Base-by-base conservation (phyloP, 129 eudicot genomes). In the Saposhnikovia divaricata region DNA sequence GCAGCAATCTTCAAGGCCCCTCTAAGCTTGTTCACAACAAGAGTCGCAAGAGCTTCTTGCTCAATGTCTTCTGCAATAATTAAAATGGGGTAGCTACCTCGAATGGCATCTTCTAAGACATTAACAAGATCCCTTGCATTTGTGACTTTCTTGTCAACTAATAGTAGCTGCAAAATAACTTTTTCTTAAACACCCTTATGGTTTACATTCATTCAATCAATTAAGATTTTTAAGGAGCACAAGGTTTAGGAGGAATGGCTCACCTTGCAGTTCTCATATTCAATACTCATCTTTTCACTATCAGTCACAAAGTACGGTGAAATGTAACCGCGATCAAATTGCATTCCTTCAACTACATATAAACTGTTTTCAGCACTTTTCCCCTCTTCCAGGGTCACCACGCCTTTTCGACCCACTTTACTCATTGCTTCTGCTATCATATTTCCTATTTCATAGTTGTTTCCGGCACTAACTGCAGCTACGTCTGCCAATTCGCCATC, bases 391-490 rank as follows among this genome's bases (percentile, higher is more conserved):
- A 95, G 96, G 72, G 98, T 92, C 72, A 95, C 98, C 15, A 92
- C 97, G 81, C 98, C 97, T 63, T 86, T 95, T 45, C 98, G 83
- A 1, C 98, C 96, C 44, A 95, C 98, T 84, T 90, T 95, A 81
- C 90, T 87, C 92, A 95, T 77, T 63, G 97, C 98, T 81, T 95
- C 98, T 38, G 96, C 97, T 63, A 95, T 92, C 98, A 92, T 92
- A 69, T 86, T 86, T 80, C 98, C 98, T 18, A 95, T 91, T 85
- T 95, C 97, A 50, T 89, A 82, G 81, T 95, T 95, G 91, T 95
- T 95, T 15, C 98, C 98, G n/a, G 97, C 98, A 92, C 98, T 92
- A 39, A 92, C 98, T 31, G 98, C 96, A 79, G 97, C 98, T 74
- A 95, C 96, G 81, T 95, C 97, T 44, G 93, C 97, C 72, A 95